Percentiles rank a stretch among this genome's conserved stretches.
Conservation (phyloP, 345 rosid species). For the Dipteronia sinensis region DNA sequence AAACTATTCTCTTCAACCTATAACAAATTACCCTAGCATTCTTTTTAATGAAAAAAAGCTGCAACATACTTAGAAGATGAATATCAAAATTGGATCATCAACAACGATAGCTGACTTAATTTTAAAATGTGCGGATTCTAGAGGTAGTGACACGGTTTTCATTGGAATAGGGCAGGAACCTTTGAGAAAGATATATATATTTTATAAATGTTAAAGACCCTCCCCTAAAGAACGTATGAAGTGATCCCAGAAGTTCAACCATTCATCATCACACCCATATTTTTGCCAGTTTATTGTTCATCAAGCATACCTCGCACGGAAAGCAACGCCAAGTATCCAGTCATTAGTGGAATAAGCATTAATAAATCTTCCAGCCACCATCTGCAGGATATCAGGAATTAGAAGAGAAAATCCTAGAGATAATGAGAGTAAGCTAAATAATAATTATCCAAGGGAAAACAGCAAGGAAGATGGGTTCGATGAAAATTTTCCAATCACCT, state of each 20-base stretch:
- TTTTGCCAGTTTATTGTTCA: neutral
- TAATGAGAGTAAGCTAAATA: neutral
- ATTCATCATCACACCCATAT: too few species aligned
- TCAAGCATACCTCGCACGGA: conserved; percentile 82
- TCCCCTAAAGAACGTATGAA: too few species aligned
- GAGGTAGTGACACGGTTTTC: neutral
- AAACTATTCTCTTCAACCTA: too few species aligned
- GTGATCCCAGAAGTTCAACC: too few species aligned
- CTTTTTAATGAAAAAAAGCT: neutral
- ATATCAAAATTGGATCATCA: neutral
- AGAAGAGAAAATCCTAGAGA: conserved; percentile 1
- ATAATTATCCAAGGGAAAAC: neutral
- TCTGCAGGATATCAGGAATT: conserved; percentile 46
- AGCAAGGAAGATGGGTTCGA: neutral
- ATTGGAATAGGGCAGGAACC: neutral
- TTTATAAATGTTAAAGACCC: conserved; percentile 3
- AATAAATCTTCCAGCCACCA: conserved; percentile 97
- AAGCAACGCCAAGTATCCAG: conserved; percentile 95
- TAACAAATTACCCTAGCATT: neutral
- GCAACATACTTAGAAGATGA: neutral
- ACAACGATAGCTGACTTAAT: neutral
- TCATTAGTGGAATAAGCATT: conserved; percentile 87
- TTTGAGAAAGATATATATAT: neutral
- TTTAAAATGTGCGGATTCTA: neutral
- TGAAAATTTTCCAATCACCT: conserved; percentile 46